phyloP scores from a whole-genome alignment of 176 grass and related monocot species.

The bread wheat (Triticum aestivum) region IWGSC_CS_RefSeq_v2.1 NC_057794.1:52033741-52034240 shows the following conservation, averaged over 20 bases:
- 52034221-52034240: slow-evolving; percentile 80
- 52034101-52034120: slow-evolving; percentile 44
- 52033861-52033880: slow-evolving; percentile 35
- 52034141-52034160: slow-evolving; percentile 41
- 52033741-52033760: slow-evolving; percentile 48
- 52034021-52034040: slow-evolving; percentile 69
- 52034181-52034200: slow-evolving; percentile 72
- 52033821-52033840: slow-evolving; percentile 69
- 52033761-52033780: slow-evolving; percentile 49
- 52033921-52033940: slow-evolving; percentile 74
- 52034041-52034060: slow-evolving; percentile 93
- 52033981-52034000: slow-evolving; percentile 22
- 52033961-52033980: slow-evolving; percentile 46
- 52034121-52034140: slow-evolving; percentile 36
- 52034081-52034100: slow-evolving; percentile 68
- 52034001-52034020: neutral
- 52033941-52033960: slow-evolving; percentile 68
- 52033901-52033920: slow-evolving; percentile 38
- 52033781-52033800: slow-evolving; percentile 61
- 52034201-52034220: slow-evolving; percentile 64
- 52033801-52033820: slow-evolving; percentile 65
- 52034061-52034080: slow-evolving; percentile 74
- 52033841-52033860: slow-evolving; percentile 60
- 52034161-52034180: slow-evolving; percentile 48
- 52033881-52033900: neutral